Evolutionary conservation across 169 alveolate genomes (phyloP).

Genomic region (Plasmodium yoelii): DNA sequence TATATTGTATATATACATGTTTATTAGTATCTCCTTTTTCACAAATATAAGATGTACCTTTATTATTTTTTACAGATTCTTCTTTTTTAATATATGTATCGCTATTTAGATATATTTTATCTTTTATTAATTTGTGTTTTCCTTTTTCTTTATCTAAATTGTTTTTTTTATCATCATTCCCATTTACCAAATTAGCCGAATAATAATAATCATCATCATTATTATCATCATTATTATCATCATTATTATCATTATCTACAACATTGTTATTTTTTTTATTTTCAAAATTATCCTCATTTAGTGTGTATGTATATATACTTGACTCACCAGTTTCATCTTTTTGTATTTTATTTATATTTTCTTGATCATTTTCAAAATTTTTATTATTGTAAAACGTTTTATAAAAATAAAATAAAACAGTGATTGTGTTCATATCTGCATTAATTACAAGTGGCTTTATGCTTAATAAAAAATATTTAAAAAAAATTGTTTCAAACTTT

Average conservation of each 20-base stretch:
- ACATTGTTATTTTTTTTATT: background rate
- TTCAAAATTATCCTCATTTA: background rate
- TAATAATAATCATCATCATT: no score
- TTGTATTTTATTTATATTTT: constrained; percentile 10
- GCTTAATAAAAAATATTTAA: constrained; percentile 47
- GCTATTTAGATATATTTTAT: background rate
- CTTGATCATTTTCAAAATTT: constrained; percentile 13
- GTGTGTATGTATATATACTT: background rate
- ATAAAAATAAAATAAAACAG: constrained; percentile 54
- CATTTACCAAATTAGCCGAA: background rate
- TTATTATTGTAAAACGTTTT: constrained; percentile 31
- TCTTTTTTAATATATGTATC: background rate
- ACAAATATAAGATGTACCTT: no score
- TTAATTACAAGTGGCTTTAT: constrained; percentile 58
- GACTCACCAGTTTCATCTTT: background rate
- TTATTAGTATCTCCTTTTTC: constrained; percentile 33
- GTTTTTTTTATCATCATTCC: background rate
- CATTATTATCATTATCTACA: no score
- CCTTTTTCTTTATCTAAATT: background rate
- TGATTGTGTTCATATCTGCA: constrained; percentile 51
- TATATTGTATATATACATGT: constrained; percentile 42
- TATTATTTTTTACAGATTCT: background rate
- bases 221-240: no score
- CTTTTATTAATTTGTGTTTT: background rate
- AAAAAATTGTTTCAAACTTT: constrained; percentile 54